A percentile compares a stretch with the other conserved stretches of the same genome.
These are phyloP conservation scores for Pythium utonaiense DNA, from an alignment of 352 stramenopile species.

Conservation along the genomic window DNA sequence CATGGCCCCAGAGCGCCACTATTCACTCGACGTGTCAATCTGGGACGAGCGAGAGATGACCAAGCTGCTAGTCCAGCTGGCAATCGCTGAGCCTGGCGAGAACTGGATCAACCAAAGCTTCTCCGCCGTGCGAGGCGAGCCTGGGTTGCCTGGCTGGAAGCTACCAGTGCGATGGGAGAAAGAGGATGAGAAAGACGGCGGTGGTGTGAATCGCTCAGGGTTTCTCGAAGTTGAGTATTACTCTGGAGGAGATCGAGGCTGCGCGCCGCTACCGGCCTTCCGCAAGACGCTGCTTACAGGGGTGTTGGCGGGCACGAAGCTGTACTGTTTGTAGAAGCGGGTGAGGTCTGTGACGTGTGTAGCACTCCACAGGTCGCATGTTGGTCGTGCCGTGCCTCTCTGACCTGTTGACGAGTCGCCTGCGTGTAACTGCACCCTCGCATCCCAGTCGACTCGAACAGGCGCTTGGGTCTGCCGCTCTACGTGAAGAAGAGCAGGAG, in stretches of 20 bases:
- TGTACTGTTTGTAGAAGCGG: conserved; percentile 49
- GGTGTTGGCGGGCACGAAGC: conserved; percentile 61
- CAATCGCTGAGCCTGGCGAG: conserved; percentile 75
- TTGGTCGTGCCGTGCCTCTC: neutral
- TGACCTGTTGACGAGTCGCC: conserved; percentile 1
- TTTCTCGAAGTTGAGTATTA: conserved; percentile 77
- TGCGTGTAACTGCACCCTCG: neutral
- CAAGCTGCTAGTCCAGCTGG: conserved; percentile 73
- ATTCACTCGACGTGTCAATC: conserved; percentile 66
- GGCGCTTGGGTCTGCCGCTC: neutral
- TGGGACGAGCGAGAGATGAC: conserved; percentile 76
- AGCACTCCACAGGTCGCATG: conserved; percentile 1
- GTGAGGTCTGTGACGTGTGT: neutral
- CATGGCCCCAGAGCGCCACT: conserved; percentile 60
- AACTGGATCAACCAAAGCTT: conserved; percentile 86
- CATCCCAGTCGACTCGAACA: neutral
- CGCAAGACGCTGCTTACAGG: conserved; percentile 56
- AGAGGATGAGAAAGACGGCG: conserved; percentile 62
- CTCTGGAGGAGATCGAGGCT: conserved; percentile 60
- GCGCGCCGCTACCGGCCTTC: conserved; percentile 45
- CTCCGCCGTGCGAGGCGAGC: conserved; percentile 39
- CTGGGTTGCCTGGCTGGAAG: conserved; percentile 74
- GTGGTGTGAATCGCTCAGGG: conserved; percentile 56
- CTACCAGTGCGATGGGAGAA: conserved; percentile 76
- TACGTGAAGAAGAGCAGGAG: neutral